A percentile compares a stretch with the other conserved stretches of the same genome.
Conservation (phyloP, 139 green algal species). For the Pleodorina starrii region DNA sequence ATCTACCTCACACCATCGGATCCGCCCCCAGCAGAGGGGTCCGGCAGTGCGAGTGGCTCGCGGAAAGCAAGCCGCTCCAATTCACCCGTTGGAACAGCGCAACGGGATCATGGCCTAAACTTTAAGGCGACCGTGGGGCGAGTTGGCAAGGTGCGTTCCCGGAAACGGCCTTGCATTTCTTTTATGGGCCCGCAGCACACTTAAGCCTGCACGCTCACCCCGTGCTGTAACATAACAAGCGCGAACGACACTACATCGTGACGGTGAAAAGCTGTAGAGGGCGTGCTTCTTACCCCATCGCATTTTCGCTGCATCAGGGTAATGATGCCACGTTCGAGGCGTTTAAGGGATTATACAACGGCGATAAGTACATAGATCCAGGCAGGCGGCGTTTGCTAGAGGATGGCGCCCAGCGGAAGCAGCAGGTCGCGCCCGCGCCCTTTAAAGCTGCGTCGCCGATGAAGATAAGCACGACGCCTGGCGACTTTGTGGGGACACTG, state of each 20-base stretch:
- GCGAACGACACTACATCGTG: no score
- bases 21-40: not conserved
- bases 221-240: no score
- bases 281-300: no score
- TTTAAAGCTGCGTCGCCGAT: constrained; percentile 74
- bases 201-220: no score
- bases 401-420: constrained; percentile 51
- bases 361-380: constrained; percentile 68
- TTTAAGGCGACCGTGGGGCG: constrained; percentile 55
- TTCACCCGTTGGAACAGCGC: not conserved
- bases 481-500: constrained; percentile 69
- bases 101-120: constrained; percentile 61
- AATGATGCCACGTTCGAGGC: constrained; percentile 80
- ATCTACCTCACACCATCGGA: constrained; percentile 38
- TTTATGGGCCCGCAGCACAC: no score
- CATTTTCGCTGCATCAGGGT: no score
- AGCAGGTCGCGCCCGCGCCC: constrained; percentile 62
- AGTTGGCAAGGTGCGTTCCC: constrained; percentile 57
- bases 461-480: constrained; percentile 68
- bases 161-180: not conserved
- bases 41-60: not conserved
- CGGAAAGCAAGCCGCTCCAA: not conserved
- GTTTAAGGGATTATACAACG: constrained; percentile 68
- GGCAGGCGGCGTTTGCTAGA: constrained; percentile 52
- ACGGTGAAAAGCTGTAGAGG: no score